Evolutionary conservation across 1,284 basidiomycete species (phyloP).

Genomic region (Tilletia setariae): DNA sequence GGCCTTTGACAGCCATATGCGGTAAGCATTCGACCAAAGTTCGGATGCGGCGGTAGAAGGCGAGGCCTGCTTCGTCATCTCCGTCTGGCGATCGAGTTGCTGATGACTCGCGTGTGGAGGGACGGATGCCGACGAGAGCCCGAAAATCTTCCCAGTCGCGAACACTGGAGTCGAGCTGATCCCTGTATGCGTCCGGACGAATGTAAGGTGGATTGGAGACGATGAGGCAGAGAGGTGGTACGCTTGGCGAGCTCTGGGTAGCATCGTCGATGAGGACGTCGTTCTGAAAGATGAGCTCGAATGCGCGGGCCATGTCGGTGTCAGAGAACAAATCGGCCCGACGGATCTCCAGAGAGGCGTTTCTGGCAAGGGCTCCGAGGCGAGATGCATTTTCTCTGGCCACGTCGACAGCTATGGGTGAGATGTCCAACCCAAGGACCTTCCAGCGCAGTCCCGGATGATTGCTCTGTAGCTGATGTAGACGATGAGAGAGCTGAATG

Average conservation of each 20-base stretch:
- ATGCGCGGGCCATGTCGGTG: background rate
- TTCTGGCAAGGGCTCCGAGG: background rate
- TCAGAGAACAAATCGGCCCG: background rate
- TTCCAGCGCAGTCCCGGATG: background rate
- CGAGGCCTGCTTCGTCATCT: background rate
- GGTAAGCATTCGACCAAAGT: background rate
- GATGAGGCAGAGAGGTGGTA: constrained; percentile 64
- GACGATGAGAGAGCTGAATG: background rate
- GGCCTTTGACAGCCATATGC: background rate
- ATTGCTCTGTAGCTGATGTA: background rate
- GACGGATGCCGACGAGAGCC: constrained; percentile 75
- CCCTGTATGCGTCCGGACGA: constrained; percentile 57
- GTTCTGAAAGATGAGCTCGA: background rate
- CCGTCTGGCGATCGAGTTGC: background rate
- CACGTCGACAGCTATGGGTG: background rate
- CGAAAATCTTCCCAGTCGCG: constrained; percentile 71
- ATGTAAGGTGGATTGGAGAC: constrained; percentile 92
- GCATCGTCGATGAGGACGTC: too few relatives aligned
- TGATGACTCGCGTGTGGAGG: constrained; percentile 34
- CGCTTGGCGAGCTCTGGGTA: background rate
- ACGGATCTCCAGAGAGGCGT: background rate
- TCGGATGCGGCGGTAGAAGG: background rate
- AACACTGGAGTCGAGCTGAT: constrained; percentile 60
- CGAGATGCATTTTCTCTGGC: background rate
- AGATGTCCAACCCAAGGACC: background rate